Evolutionary conservation across 2,329 filamentous ascomycete species (phyloP), one percentile per base, ranked within the genome.

Genomic region (Sordariomycetes sp.): DNA sequence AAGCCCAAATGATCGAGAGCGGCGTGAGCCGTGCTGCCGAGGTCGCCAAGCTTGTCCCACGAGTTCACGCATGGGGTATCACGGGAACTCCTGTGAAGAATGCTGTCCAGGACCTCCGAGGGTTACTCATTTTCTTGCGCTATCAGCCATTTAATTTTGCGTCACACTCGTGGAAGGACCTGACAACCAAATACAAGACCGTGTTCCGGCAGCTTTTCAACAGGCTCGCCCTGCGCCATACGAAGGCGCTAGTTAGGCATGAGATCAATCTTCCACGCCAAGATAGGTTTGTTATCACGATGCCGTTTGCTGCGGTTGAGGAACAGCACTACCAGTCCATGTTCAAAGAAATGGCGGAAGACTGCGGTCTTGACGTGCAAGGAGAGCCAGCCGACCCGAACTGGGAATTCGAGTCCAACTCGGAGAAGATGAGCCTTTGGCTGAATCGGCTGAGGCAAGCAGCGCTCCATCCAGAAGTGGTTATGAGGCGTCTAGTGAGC

Each of bases 1-100:
- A 86, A 74, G 86, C 93, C 0, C 94, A 99, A 67, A 96, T 96
- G 88, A 85, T 97, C 50, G 93, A 97, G 68, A 93, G 83, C 63
- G 90, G 91, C 37, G 85, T 95, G 3, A 92, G 85, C 64, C 86
- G 90, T 64, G 89, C 93, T 32, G 92, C 94, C 1, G 82, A 79
- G 53, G 85, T 97, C 16, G 91, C 91, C 40, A 83, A 85, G 48
- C 75, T 87, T 28, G 87, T 99, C 61, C 91, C 93, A 52, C 82
- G 94, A 32, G 73, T 89, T 62, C 92, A 96, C 71, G 87, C 90
- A 2, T 97, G 94, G 94, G 91, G 88, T 16, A 85, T 99, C 48
- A 93, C 90, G 0, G 94, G 90, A 50, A 99, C 94, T 0, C 94
- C 94, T 0, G 79, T 97, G 43, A 87, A 89, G 63, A 89, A 90